A percentile compares a stretch with the other conserved stretches of the same genome.
Conservation (phyloP, 2,329 filamentous ascomycete species). For the Fusarium sulawesiense region DNA sequence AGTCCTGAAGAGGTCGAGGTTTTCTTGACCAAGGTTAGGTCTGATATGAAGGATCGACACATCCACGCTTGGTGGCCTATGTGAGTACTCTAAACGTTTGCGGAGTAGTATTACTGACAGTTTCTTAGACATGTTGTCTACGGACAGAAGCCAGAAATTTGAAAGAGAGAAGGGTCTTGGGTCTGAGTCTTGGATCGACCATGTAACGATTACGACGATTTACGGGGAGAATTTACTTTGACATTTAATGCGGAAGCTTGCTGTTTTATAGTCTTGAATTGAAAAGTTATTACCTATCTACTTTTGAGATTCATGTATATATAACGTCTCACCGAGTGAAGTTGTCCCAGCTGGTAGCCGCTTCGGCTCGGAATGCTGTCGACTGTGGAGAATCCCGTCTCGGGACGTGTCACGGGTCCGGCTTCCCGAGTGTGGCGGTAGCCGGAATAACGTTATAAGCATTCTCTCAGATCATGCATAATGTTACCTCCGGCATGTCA, state of each 20-base stretch:
- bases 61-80: slow-evolving; percentile 56
- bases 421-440: slow-evolving; percentile 35
- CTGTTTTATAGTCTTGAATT: background rate
- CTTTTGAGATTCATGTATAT: background rate
- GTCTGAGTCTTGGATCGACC: background rate
- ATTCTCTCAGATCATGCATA: slow-evolving; percentile 1
- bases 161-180: background rate
- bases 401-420: slow-evolving; percentile 36
- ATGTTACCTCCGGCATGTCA: background rate
- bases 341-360: background rate
- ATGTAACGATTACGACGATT: background rate
- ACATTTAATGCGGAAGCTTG: background rate
- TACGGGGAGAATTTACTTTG: background rate
- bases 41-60: slow-evolving; percentile 49
- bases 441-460: background rate
- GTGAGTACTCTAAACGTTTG: slow-evolving; percentile 37
- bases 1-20: slow-evolving; percentile 47
- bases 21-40: slow-evolving; percentile 50
- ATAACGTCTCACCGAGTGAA: background rate
- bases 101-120: fast-evolving
- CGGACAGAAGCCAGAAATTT: slow-evolving; percentile 38
- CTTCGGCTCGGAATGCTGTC: background rate
- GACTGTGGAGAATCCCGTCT: slow-evolving; percentile 6
- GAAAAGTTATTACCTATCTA: background rate
- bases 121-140: slow-evolving; percentile 39